Percentiles rank a stretch among this genome's conserved stretches.
phyloP scores from a whole-genome alignment of 805 yeast genomes.

The Monosporozyma siamensis region DNA sequence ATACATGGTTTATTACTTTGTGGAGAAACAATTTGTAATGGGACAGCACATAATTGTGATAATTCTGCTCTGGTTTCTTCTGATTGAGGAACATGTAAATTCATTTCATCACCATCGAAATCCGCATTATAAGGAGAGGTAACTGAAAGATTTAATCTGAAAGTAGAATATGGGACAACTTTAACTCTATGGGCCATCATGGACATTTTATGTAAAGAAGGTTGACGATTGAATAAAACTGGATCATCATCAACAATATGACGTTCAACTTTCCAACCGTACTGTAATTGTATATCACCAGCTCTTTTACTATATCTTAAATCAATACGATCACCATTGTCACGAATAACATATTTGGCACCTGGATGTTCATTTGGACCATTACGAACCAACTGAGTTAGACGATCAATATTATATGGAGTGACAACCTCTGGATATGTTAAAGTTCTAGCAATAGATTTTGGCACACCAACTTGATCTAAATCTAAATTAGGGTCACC shows the following conservation, averaged over 20 bases:
- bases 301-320: conserved; percentile 94
- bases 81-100: conserved; percentile 96
- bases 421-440: conserved; percentile 97
- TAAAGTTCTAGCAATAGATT: conserved; percentile 88
- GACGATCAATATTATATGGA: conserved; percentile 88
- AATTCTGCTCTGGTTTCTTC: conserved; percentile 97
- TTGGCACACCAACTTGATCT: conserved; percentile 98
- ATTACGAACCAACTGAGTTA: conserved; percentile 88
- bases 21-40: conserved; percentile 94
- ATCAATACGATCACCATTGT: conserved; percentile 97
- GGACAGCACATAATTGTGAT: conserved; percentile 92
- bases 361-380: conserved; percentile 99
- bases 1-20: conserved; percentile 98
- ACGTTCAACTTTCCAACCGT: conserved; percentile 99
- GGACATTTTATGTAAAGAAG: conserved; percentile 97
- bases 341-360: conserved; percentile 96
- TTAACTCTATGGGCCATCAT: conserved; percentile 99
- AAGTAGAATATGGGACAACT: conserved; percentile 98
- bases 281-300: conserved; percentile 94
- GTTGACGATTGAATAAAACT: conserved; percentile 96
- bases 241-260: conserved; percentile 97
- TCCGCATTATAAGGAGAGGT: conserved; percentile 99
- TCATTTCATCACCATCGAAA: conserved; percentile 99
- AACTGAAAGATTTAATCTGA: conserved; percentile 90
- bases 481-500: conserved; percentile 97